A percentile compares a stretch with the other conserved stretches of the same genome.
Conservation (phyloP, 495 filamentous ascomycete species). For the Penicillium ucsense region DNA sequence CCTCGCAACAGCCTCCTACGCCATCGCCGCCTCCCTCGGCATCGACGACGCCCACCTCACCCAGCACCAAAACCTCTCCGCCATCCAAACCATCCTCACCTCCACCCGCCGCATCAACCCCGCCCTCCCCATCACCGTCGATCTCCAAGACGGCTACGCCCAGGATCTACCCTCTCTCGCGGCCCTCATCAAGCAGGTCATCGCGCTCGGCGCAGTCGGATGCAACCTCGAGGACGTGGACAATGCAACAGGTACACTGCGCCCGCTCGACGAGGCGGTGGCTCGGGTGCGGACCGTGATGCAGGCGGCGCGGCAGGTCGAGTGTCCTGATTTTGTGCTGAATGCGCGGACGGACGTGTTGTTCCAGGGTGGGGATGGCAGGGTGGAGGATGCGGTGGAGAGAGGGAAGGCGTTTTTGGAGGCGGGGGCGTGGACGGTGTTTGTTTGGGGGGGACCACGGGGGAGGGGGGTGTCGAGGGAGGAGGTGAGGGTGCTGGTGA, state of each 20-base stretch:
- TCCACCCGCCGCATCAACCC: conserved; percentile 22
- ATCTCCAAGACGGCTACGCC: conserved; percentile 45
- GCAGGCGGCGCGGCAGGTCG: conserved; percentile 22
- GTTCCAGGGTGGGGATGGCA: conserved; percentile 10
- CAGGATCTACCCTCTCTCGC: conserved; percentile 22
- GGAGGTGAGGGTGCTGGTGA: conserved; percentile 29
- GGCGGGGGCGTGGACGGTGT: conserved; percentile 36
- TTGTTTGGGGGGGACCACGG: conserved; percentile 37
- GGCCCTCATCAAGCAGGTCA: conserved; percentile 23
- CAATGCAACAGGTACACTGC: conserved; percentile 18
- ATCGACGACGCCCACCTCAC: conserved; percentile 34
- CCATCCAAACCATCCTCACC: conserved; percentile 77
- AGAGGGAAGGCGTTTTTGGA: conserved; percentile 35
- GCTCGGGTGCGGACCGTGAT: conserved; percentile 26
- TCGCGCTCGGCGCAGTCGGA: conserved; percentile 38
- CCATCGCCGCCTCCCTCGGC: conserved; percentile 34
- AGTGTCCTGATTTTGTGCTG: conserved; percentile 40
- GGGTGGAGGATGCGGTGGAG: conserved; percentile 32
- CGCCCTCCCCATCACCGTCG: conserved; percentile 35
- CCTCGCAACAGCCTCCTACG: conserved; percentile 44
- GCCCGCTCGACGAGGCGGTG: conserved; percentile 24
- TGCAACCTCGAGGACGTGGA: conserved; percentile 43
- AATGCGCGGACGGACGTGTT: conserved; percentile 40
- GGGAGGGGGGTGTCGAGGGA: conserved; percentile 18
- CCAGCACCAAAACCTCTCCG: conserved; percentile 43